Conservation (phyloP, 2,329 filamentous ascomycete species). For the Penicillium nordicum region DNA sequence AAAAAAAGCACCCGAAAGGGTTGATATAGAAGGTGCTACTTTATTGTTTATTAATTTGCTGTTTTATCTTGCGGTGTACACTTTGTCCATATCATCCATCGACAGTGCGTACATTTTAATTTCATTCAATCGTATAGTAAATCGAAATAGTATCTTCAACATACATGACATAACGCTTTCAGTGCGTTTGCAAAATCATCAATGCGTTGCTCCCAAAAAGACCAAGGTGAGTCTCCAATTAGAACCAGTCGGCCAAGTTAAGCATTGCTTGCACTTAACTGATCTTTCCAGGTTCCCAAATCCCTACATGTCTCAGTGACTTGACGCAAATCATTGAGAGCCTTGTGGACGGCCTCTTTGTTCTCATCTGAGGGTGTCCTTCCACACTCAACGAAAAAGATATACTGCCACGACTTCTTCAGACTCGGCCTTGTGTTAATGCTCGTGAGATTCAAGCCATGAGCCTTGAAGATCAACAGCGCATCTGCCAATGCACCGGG, state of each 20-base stretch:
- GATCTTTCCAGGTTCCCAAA: slow-evolving; percentile 42
- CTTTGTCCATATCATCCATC: neutral
- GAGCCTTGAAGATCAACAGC: slow-evolving; percentile 70
- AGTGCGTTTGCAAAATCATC: neutral
- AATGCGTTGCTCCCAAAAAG: neutral
- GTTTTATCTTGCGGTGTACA: neutral
- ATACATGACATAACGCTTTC: neutral
- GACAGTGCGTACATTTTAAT: neutral
- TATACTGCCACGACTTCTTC: slow-evolving; percentile 75
- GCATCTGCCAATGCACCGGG: slow-evolving; percentile 82
- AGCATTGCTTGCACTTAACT: slow-evolving; percentile 15
- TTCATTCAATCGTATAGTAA: neutral
- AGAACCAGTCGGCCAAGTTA: neutral
- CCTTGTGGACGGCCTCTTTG: slow-evolving; percentile 27
- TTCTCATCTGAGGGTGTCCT: slow-evolving; percentile 43
- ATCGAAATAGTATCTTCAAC: neutral
- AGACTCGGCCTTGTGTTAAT: slow-evolving; percentile 84
- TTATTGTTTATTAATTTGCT: neutral
- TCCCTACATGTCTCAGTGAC: slow-evolving; percentile 41
- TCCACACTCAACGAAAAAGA: slow-evolving; percentile 91
- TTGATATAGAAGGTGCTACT: slow-evolving; percentile 7
- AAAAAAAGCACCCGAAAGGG: slow-evolving; percentile 13
- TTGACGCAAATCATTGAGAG: slow-evolving; percentile 33
- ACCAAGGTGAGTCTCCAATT: too few species aligned
- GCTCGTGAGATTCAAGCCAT: slow-evolving; percentile 77